Percentiles rank a stretch among this genome's conserved stretches.
These are phyloP conservation scores for Candida adriatica DNA, from an alignment of 805 yeast species.

Conservation along the genomic window DNA sequence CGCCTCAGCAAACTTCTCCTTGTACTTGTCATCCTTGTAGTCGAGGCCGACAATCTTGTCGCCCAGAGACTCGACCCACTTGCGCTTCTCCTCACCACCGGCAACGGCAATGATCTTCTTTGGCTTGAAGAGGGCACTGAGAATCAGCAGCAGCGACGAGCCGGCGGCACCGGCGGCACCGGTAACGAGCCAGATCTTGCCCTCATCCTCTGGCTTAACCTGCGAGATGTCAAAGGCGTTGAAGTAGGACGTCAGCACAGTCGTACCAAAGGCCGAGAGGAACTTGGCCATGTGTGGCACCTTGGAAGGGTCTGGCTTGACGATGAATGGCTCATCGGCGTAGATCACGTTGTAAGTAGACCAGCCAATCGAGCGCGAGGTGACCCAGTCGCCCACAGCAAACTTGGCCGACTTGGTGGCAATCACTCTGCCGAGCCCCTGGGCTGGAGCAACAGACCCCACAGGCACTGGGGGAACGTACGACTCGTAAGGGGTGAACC, in stretches of 20 bases:
- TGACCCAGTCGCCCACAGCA: slow-evolving; percentile 37
- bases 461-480: slow-evolving; percentile 30
- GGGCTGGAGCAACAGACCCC: slow-evolving; percentile 38
- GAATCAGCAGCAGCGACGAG: slow-evolving; percentile 48
- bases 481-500: slow-evolving; percentile 36
- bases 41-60: slow-evolving; percentile 46
- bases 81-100: slow-evolving; percentile 50
- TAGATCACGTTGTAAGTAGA: slow-evolving; percentile 35
- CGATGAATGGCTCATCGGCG: slow-evolving; percentile 4
- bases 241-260: slow-evolving; percentile 56
- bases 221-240: slow-evolving; percentile 46
- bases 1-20: slow-evolving; percentile 30
- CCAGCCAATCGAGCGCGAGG: slow-evolving; percentile 40
- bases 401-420: slow-evolving; percentile 37
- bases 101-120: slow-evolving; percentile 54
- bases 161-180: slow-evolving; percentile 81
- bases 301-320: slow-evolving; percentile 14
- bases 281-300: slow-evolving; percentile 32
- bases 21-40: slow-evolving; percentile 39
- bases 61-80: slow-evolving; percentile 47
- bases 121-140: slow-evolving; percentile 45
- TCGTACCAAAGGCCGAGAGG: slow-evolving; percentile 45
- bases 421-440: slow-evolving; percentile 45
- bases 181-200: slow-evolving; percentile 44
- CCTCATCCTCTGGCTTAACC: slow-evolving; percentile 31